These are phyloP conservation scores for Phytophthora constricta DNA, from an alignment of 352 stramenopile genomes.

Conservation along the genomic window DNA sequence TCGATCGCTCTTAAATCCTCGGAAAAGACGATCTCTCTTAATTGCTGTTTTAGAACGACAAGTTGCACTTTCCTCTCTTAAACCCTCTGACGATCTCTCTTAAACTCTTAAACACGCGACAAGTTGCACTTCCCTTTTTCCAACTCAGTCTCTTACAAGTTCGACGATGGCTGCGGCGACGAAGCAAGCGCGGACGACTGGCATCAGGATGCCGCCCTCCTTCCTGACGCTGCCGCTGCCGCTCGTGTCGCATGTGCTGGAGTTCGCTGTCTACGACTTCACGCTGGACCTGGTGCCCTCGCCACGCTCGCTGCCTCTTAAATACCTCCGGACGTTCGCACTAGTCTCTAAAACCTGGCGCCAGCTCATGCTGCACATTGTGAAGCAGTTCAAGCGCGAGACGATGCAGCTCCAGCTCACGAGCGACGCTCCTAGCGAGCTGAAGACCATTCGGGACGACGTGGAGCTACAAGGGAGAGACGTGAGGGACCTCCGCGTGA, in stretches of 20 bases:
- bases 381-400: conserved; percentile 7
- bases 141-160: no score
- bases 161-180: not conserved
- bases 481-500: conserved; percentile 24
- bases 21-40: no score
- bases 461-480: conserved; percentile 10
- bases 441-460: not conserved
- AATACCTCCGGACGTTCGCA: not conserved
- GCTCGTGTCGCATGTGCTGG: conserved; percentile 18
- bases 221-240: conserved; percentile 3
- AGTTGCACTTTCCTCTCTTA: no score
- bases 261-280: conserved; percentile 29
- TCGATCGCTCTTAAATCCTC: no score
- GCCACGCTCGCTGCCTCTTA: not conserved
- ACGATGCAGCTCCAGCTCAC: conserved; percentile 20
- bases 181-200: no score
- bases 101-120: no score
- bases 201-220: not conserved
- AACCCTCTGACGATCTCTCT: no score
- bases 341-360: not conserved
- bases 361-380: conserved; percentile 16
- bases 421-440: conserved; percentile 4
- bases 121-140: no score
- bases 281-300: conserved; percentile 26
- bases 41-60: no score